Base-by-base conservation (phyloP, 2,329 filamentous ascomycete genomes). In the Cladosporium cucumerinum region DNA sequence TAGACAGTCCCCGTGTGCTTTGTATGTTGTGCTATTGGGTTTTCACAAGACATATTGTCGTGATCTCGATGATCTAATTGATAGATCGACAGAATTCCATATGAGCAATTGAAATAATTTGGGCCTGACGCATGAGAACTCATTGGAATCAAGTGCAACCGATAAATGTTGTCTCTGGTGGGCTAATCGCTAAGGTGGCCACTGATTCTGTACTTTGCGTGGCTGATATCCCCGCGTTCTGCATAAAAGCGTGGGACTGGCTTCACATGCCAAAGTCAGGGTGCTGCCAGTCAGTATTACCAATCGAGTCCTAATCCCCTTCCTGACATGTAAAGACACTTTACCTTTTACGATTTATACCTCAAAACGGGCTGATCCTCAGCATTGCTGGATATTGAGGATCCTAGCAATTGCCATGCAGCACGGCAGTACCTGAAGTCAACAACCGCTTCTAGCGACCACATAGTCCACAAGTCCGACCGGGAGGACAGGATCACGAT, bases 221-320 rank as follows among this genome's bases (percentile, higher is more conserved):
- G 16, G 39, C 5, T 8, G 16, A 34, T 39, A 26, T 28, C 59
- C 59, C 59, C 59, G 25, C 59, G 23, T 21, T 34, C 46, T 52
- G 32, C 43, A 54, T 14, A 54, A 54, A 52, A 30, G 11, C 23
- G 30, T 61, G 59, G 59, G 59, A 54, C 30, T 51, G 43, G 58
- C 30, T 34, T 61, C 59, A 61, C 59, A 61, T 61, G 59, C 46
- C 59, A 61, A 57, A 36, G 12, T 25, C 21, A 36, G 46, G 48
- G 30, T 25, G 21, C 10, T 10, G 18, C 26, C 26, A 28, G 28
- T 6, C 2, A 12, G n/a, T 43, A 61, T 61, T 61, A 61, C 59
- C 59, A 61, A 54, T 61, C 59, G 14, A 49, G 28, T 32, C 26
- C 39, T 11, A 3, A 0, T 21, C n/a, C 23, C n/a, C 39, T 46